Evolutionary conservation across 257 asterid genomes (phyloP), one percentile per base, ranked within the genome.

Genomic region (Capsicum rhomboideum): DNA sequence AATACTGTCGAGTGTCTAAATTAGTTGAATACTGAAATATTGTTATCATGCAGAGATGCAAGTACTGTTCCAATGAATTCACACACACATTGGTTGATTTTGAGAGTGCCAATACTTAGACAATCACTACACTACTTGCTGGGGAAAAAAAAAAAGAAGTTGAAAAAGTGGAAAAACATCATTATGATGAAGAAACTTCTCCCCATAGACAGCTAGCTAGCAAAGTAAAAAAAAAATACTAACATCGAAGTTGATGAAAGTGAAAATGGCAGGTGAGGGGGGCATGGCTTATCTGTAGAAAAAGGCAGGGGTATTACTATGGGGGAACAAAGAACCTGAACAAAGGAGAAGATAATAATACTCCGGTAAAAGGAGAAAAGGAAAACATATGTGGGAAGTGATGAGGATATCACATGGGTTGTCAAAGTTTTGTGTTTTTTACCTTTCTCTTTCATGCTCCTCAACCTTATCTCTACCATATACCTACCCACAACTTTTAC

Each of bases 381-480:
- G 28, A 20, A 75, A 50, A 49, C 4, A 75, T 75, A 26, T 55
- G 81, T 49, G 81, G 63, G 63, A 23, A 75, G 44, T 50, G 81
- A 75, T 50, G 81, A 49, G 81, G 81, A 75, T 50, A 75, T 50
- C 81, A 26, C 81, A 49, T 75, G 81, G 81, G 61, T 26, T 75
- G 81, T 44, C 14, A 75, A 75, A 75, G 81, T 50, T n/a, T 49
- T 42, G 23, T 75, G 63, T 75, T 26, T 26, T 75, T 75, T 4
- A 75, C 63, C 81, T 44, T 7, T 4, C 44, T 26, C 81, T 49
- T 28, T 14, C 59, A 46, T 75, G 58, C 72, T 64, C 42, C 17
- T 13, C 42, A 26, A 28, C 10, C 40, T 46, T 14, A 46, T 21
- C 40, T 23, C 31, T 14, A 49, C 44, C 26, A 26, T 46, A 75